Evolutionary conservation across 2,329 filamentous ascomycete species (phyloP).

Genomic region (Aspergillus ustus): DNA sequence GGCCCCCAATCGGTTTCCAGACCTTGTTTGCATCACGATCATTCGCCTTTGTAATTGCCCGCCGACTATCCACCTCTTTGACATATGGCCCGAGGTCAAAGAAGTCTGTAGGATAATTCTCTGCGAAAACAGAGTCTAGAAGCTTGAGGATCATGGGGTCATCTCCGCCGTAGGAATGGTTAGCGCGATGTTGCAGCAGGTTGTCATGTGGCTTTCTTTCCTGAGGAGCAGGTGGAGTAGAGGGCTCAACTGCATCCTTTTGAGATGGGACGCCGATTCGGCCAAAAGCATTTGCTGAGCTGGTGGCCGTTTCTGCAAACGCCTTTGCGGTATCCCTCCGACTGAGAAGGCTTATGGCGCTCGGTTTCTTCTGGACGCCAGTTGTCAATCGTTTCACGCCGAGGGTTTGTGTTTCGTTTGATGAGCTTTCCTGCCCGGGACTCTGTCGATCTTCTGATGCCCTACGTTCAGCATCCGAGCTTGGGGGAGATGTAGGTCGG

Average conservation of each 20-base stretch:
- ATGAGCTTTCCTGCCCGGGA: conserved; percentile 36
- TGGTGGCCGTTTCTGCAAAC: conserved; percentile 67
- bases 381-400: conserved; percentile 32
- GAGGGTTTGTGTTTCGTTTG: conserved; percentile 36
- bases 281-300: conserved; percentile 67
- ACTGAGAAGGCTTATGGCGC: conserved; percentile 64
- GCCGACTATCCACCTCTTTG: conserved; percentile 63
- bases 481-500: conserved; percentile 38
- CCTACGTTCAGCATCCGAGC: conserved; percentile 40
- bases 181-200: conserved; percentile 58
- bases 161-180: conserved; percentile 85
- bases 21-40: conserved; percentile 61
- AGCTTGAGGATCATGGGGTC: conserved; percentile 65
- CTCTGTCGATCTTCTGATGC: conserved; percentile 32
- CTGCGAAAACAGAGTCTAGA: conserved; percentile 82
- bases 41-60: conserved; percentile 59
- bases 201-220: conserved; percentile 33
- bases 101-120: conserved; percentile 64
- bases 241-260: conserved; percentile 41
- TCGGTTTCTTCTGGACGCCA: conserved; percentile 50
- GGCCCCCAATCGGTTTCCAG: conserved; percentile 82
- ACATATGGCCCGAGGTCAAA: conserved; percentile 79
- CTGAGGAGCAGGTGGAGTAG: conserved; percentile 43
- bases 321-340: conserved; percentile 64
- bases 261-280: conserved; percentile 61